phyloP scores from a whole-genome alignment of 2,329 filamentous ascomycete genomes.

The Stylonectria norvegica region DNA sequence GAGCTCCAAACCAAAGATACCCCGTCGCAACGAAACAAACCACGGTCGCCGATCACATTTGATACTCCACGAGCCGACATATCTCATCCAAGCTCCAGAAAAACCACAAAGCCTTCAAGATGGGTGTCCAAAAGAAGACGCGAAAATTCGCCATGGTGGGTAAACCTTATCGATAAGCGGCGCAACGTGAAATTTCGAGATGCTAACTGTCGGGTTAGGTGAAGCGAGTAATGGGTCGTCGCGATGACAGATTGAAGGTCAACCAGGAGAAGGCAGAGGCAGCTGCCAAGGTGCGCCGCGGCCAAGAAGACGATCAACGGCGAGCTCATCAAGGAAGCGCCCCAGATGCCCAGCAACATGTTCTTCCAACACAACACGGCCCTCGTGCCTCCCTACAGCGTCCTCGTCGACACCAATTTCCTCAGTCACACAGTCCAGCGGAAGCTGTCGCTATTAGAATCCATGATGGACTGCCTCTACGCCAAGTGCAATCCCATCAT shows the following conservation, averaged over 20 bases:
- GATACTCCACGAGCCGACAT: too few relatives aligned
- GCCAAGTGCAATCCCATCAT: conserved; percentile 89
- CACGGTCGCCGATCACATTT: too few relatives aligned
- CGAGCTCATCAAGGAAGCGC: conserved; percentile 72
- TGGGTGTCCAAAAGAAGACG: conserved; percentile 88
- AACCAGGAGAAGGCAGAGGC: conserved; percentile 67
- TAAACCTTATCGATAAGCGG: conserved; percentile 29
- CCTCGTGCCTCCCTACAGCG: conserved; percentile 72
- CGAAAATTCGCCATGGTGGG: conserved; percentile 78
- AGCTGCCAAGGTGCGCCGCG: conserved; percentile 53
- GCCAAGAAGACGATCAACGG: conserved; percentile 53
- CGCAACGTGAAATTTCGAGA: conserved; percentile 18
- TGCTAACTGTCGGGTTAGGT: conserved; percentile 41
- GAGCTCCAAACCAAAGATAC: conserved; percentile 5
- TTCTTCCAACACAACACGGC: conserved; percentile 90
- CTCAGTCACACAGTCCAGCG: conserved; percentile 85
- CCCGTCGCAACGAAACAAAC: too few relatives aligned
- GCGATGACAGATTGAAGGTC: conserved; percentile 77
- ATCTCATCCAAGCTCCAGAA: background rate
- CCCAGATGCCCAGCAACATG: conserved; percentile 76
- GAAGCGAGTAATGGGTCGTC: conserved; percentile 78
- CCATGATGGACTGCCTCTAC: conserved; percentile 91
- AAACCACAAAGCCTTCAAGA: conserved; percentile 35
- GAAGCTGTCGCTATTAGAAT: conserved; percentile 82
- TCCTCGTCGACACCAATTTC: conserved; percentile 78